Evolutionary conservation across 352 stramenopile genomes (phyloP).

Genomic region (Globisporangium solare): DNA sequence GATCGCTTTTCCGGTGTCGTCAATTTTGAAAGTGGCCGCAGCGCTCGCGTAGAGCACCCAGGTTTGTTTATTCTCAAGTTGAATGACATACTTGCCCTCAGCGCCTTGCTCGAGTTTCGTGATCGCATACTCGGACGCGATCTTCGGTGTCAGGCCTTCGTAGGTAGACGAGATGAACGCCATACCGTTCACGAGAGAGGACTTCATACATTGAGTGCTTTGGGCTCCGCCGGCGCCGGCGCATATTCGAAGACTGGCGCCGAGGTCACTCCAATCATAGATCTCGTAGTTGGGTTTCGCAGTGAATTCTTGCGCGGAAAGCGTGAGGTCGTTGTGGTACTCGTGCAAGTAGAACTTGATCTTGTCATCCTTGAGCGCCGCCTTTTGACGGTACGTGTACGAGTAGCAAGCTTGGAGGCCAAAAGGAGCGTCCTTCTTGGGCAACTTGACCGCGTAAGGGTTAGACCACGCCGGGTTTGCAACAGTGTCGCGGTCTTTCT

Average conservation of each 20-base stretch:
- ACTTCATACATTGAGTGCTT: slow-evolving; percentile 42
- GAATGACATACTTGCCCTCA: slow-evolving; percentile 49
- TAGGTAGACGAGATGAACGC: slow-evolving; percentile 66
- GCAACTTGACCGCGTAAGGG: slow-evolving; percentile 61
- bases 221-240: slow-evolving; percentile 14
- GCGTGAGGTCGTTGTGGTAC: slow-evolving; percentile 60
- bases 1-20: slow-evolving; percentile 35
- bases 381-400: slow-evolving; percentile 50
- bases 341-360: slow-evolving; percentile 61
- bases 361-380: slow-evolving; percentile 31
- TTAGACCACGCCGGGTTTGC: slow-evolving; percentile 58
- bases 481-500: slow-evolving; percentile 29
- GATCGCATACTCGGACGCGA: slow-evolving; percentile 49
- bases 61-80: slow-evolving; percentile 63
- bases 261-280: slow-evolving; percentile 60
- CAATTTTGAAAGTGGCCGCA: slow-evolving; percentile 34
- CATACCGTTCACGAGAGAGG: slow-evolving; percentile 62
- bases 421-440: slow-evolving; percentile 31
- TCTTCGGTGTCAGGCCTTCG: slow-evolving; percentile 40
- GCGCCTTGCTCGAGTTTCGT: slow-evolving; percentile 29
- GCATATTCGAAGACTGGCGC: slow-evolving; percentile 55
- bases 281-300: slow-evolving; percentile 53
- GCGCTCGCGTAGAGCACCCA: slow-evolving; percentile 71
- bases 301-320: slow-evolving; percentile 55
- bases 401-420: slow-evolving; percentile 58